Evolutionary conservation across 148 eudicot species (phyloP), one percentile per base, ranked within the genome.

Genomic region (Camellia granthamiana): DNA sequence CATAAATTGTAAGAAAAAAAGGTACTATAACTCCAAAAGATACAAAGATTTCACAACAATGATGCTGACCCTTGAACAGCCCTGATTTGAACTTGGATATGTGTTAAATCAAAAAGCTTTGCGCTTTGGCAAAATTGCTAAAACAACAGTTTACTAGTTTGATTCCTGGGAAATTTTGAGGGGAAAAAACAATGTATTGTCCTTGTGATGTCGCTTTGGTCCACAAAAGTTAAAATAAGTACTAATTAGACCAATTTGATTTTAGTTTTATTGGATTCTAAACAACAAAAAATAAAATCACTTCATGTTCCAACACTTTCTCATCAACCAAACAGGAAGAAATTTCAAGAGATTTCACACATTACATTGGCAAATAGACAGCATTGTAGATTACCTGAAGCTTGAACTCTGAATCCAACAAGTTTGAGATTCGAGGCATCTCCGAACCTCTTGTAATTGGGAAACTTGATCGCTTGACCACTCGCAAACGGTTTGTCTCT

Each of bases 301-400:
- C 11, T 72, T 52, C 75, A 23, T n/a, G 0, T 72, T 72, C 19
- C 59, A 5, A 69, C 21, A 68, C 72, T 42, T 69, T 7, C 4
- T 4, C 56, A 63, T 14, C 71, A 65, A 65, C 47, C 79, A 51
- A 77, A 65, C 49, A 77, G 38, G 18, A 21, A 12, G 41, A 64
- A 83, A 5, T 72, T 72, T 56, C 55, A 66, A 66, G n/a, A 42
- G 68, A 3, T 8, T 3, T 65, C 67, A 63, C 66, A 41, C 77
- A 56, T 67, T 21, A 38, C 81, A 66, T 1, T 18, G 2, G 58
- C 2, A 70, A 64, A 71, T 16, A 79, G 1, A 71, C 2, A 80
- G 46, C 74, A 76, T 76, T 76, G 72, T 18, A 56, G 52, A 62
- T 30, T 88, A 90, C 95, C 95, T 81, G 88, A 85, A 79, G 88